Evolutionary conservation across 805 yeast species (phyloP).

Genomic region (Lipomyces yamadae): DNA sequence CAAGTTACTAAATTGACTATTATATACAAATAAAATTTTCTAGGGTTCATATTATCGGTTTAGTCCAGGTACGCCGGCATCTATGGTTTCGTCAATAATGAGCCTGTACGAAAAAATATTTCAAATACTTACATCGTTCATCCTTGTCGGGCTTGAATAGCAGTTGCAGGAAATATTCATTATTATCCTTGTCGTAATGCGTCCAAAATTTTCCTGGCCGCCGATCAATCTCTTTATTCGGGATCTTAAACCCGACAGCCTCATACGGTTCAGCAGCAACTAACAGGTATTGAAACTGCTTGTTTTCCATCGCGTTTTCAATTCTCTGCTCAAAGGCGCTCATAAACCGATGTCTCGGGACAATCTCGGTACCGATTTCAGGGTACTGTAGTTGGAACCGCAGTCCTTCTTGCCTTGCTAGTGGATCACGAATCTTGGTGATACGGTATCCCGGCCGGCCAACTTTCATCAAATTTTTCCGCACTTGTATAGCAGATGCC

Average conservation of each 20-base stretch:
- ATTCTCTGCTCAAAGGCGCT: constrained; percentile 70
- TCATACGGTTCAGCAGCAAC: constrained; percentile 92
- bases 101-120: background rate
- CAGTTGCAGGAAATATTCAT: constrained; percentile 72
- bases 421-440: constrained; percentile 68
- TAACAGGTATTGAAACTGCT: constrained; percentile 69
- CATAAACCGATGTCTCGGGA: constrained; percentile 76
- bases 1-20: background rate
- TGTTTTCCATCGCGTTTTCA: constrained; percentile 53
- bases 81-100: background rate
- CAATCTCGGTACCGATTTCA: constrained; percentile 51
- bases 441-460: constrained; percentile 77
- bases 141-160: constrained; percentile 50
- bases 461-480: constrained; percentile 59
- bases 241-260: constrained; percentile 75
- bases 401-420: constrained; percentile 64
- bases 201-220: constrained; percentile 58
- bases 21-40: background rate
- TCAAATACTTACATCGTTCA: constrained; percentile 12
- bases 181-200: constrained; percentile 72
- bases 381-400: constrained; percentile 64
- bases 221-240: constrained; percentile 58
- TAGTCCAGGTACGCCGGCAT: constrained; percentile 30
- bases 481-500: constrained; percentile 49
- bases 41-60: constrained; percentile 8